Percentiles rank a stretch among this genome's conserved stretches.
These are phyloP conservation scores for Darksidea phi DNA, from an alignment of 495 filamentous ascomycete genomes.

Conservation along the genomic window DNA sequence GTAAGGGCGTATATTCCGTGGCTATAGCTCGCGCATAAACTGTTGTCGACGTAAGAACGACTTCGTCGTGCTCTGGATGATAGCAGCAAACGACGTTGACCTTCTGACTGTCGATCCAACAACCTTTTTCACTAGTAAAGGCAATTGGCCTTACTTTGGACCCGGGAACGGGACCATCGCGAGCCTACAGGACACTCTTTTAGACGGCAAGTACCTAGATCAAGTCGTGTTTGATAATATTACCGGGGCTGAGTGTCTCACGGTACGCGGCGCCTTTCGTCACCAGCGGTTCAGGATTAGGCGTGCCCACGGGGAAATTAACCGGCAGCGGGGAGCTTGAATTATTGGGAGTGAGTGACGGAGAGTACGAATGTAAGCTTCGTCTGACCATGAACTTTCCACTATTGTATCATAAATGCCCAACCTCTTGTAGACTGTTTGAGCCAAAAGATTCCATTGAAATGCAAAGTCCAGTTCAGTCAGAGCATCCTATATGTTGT, in stretches of 20 bases:
- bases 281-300: slow-evolving; percentile 13
- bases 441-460: slow-evolving; percentile 1
- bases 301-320: neutral
- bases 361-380: too few relatives aligned
- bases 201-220: slow-evolving; percentile 19
- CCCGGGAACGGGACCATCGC: neutral
- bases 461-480: slow-evolving; percentile 19
- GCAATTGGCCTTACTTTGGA: neutral
- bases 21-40: neutral
- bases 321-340: slow-evolving; percentile 4
- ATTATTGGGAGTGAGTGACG: too few relatives aligned
- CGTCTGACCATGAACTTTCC: too few relatives aligned
- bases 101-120: slow-evolving; percentile 40
- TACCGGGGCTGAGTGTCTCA: slow-evolving; percentile 3
- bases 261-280: slow-evolving; percentile 10
- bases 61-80: slow-evolving; percentile 45
- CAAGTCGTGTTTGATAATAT: slow-evolving; percentile 12
- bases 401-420: too few relatives aligned
- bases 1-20: neutral
- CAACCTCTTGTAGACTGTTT: slow-evolving; percentile 26
- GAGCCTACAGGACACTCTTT: neutral
- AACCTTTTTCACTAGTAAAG: slow-evolving; percentile 34
- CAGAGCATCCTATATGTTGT: slow-evolving; percentile 13
- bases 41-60: slow-evolving; percentile 42
- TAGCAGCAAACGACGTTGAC: slow-evolving; percentile 44